Conservation (phyloP, 2,329 filamentous ascomycete species). For the Clonostachys rhizophaga region DNA sequence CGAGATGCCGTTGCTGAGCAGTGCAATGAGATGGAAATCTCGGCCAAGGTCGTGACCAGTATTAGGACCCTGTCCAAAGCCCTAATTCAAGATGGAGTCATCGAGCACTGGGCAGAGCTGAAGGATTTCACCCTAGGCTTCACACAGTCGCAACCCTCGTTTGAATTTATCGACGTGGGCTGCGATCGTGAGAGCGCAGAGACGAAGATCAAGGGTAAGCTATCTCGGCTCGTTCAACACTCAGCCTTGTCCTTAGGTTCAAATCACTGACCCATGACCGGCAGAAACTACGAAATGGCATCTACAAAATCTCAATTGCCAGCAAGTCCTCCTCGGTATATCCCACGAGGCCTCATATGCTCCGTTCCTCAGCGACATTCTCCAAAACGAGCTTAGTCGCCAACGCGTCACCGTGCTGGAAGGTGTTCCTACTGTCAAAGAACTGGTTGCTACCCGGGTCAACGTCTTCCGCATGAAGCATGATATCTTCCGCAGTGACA, state of each 20-base stretch:
- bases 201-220: constrained; percentile 54
- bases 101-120: constrained; percentile 38
- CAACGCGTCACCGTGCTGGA: constrained; percentile 49
- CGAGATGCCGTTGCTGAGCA: constrained; percentile 40
- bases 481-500: constrained; percentile 48
- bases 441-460: constrained; percentile 40
- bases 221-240: not conserved
- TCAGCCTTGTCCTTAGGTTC: no score
- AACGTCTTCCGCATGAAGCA: constrained; percentile 38
- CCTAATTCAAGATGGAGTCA: constrained; percentile 40
- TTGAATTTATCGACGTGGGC: constrained; percentile 62
- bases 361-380: constrained; percentile 51
- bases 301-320: constrained; percentile 56
- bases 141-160: constrained; percentile 51
- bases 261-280: constrained; percentile 1
- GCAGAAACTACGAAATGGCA: constrained; percentile 51
- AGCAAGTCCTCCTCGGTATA: constrained; percentile 55
- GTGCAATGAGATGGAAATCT: constrained; percentile 45
- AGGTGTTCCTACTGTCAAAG: constrained; percentile 43
- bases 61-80: constrained; percentile 42
- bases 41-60: constrained; percentile 53
- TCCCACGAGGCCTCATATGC: constrained; percentile 59
- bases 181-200: constrained; percentile 53
- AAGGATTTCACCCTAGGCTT: constrained; percentile 56
- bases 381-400: constrained; percentile 34